Conservation (phyloP, 345 rosid genomes). For the Eucalyptus microcorys region DNA sequence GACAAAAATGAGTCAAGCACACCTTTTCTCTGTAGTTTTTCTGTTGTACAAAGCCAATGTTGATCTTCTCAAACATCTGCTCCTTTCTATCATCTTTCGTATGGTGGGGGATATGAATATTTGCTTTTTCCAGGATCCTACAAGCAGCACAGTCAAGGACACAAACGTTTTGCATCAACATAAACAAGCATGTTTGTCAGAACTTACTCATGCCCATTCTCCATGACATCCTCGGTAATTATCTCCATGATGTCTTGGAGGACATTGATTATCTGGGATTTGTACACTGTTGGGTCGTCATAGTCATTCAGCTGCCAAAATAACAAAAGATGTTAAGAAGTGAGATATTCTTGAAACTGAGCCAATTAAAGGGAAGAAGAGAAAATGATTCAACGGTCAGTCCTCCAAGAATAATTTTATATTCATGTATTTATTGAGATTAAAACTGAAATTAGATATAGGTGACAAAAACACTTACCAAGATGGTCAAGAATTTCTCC, state of each 20-base stretch:
- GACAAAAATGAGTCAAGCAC: neutral
- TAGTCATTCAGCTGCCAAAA: constrained; percentile 36
- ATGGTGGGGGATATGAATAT: neutral
- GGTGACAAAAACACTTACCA: constrained; percentile 34
- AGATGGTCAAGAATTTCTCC: constrained; percentile 56
- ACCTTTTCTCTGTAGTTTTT: constrained; percentile 72
- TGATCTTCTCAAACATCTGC: constrained; percentile 72
- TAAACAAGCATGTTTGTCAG: neutral
- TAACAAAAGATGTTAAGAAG: neutral
- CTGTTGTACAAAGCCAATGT: constrained; percentile 9
- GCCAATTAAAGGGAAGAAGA: neutral
- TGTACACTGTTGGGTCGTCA: constrained; percentile 26
- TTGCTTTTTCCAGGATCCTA: constrained; percentile 52
- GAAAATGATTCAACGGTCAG: neutral
- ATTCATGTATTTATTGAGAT: neutral
- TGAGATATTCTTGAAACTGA: neutral
- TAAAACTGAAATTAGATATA: neutral
- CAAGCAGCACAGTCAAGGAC: constrained; percentile 5
- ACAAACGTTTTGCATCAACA: neutral
- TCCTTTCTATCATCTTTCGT: constrained; percentile 21
- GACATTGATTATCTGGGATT: constrained; percentile 70
- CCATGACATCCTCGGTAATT: constrained; percentile 73
- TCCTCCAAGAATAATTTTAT: neutral
- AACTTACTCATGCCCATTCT: constrained; percentile 65
- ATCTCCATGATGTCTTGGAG: constrained; percentile 96